Conservation (phyloP, 257 asterid species). For the Plantago elongata region DNA sequence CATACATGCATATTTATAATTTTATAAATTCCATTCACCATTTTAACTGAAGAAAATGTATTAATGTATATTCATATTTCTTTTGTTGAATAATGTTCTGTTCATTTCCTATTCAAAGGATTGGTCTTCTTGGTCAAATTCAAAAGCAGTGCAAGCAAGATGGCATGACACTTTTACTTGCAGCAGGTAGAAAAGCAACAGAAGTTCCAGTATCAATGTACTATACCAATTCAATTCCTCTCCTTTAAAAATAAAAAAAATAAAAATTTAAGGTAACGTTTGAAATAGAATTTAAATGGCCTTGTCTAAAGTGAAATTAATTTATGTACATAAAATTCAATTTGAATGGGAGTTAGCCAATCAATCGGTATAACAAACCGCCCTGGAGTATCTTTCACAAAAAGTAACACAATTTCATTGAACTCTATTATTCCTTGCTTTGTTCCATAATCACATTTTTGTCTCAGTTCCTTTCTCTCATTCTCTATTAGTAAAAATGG, state of each 20-base stretch:
- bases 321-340: no score
- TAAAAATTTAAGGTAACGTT: no score
- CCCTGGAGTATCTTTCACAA: no score
- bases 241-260: no score
- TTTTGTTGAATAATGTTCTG: neutral
- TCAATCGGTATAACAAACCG: no score
- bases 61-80: neutral
- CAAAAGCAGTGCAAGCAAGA: neutral
- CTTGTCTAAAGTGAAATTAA: no score
- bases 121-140: neutral
- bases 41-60: neutral
- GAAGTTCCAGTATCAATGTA: slow-evolving; percentile 3
- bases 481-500: slow-evolving; percentile 7
- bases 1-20: no score
- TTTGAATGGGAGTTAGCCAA: no score
- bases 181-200: slow-evolving; percentile 8
- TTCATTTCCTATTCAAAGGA: no score
- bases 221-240: neutral
- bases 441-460: slow-evolving; percentile 13
- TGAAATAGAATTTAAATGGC: no score
- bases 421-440: neutral
- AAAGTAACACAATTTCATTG: neutral
- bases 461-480: neutral
- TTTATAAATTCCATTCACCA: neutral
- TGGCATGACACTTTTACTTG: neutral